Evolutionary conservation across 2,329 filamentous ascomycete genomes (phyloP).

Genomic region (Pseudomassariella vexata): DNA sequence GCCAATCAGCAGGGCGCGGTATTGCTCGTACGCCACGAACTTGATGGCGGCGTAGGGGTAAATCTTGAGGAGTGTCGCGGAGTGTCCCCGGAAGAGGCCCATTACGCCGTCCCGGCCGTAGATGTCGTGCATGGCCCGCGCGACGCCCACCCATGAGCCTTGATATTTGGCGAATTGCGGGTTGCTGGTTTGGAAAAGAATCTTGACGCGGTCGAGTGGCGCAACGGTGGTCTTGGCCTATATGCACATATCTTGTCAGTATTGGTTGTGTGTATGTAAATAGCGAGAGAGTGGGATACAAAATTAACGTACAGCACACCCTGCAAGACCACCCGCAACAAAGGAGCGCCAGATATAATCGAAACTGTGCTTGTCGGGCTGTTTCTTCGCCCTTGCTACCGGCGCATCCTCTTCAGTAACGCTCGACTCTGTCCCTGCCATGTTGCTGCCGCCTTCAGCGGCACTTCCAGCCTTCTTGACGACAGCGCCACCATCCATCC

Average conservation of each 20-base stretch:
- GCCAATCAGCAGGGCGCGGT: conserved; percentile 73
- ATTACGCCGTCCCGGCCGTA: conserved; percentile 65
- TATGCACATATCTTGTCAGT: not conserved
- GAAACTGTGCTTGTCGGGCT: conserved; percentile 63
- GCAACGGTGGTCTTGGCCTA: conserved; percentile 94
- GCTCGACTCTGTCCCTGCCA: conserved; percentile 30
- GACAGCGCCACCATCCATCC: conserved; percentile 22
- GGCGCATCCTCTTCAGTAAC: conserved; percentile 43
- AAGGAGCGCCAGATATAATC: conserved; percentile 83
- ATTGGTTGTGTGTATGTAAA: conserved; percentile 10
- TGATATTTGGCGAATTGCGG: conserved; percentile 92
- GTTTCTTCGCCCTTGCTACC: conserved; percentile 39
- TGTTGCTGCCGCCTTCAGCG: conserved; percentile 16
- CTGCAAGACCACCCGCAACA: conserved; percentile 82
- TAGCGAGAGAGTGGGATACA: not conserved
- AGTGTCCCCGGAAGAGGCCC: conserved; percentile 90
- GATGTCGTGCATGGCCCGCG: conserved; percentile 79
- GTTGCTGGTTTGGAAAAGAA: conserved; percentile 93
- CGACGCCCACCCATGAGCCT: conserved; percentile 79
- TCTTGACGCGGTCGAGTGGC: conserved; percentile 95
- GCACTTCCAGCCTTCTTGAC: conserved; percentile 18
- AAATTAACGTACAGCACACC: conserved; percentile 78
- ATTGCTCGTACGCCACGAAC: conserved; percentile 96
- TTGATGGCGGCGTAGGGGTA: conserved; percentile 98
- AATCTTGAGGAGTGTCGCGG: conserved; percentile 85